Conservation (phyloP, 2,329 filamentous ascomycete species). For the Cercospora sesami region DNA sequence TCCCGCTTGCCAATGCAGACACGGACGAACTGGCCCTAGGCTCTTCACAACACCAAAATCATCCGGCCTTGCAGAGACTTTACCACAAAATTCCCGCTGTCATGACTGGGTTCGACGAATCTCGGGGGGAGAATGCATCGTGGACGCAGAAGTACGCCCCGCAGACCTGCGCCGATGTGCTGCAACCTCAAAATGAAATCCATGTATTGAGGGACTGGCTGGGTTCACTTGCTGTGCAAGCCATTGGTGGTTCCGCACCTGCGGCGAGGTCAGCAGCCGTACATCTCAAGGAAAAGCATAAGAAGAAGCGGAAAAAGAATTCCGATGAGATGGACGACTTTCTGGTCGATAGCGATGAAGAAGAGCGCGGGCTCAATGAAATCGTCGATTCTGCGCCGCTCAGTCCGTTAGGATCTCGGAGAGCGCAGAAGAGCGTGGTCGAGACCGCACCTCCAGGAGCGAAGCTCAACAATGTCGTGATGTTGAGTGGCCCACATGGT, state of each 20-base stretch:
- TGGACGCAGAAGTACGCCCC: conserved; percentile 91
- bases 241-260: conserved; percentile 65
- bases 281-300: conserved; percentile 38
- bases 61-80: conserved; percentile 62
- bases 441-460: conserved; percentile 37
- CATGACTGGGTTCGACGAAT: conserved; percentile 78
- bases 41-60: conserved; percentile 35
- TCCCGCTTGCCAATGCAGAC: conserved; percentile 9
- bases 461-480: conserved; percentile 70
- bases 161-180: conserved; percentile 63
- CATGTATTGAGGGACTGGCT: conserved; percentile 78
- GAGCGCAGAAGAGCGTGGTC: conserved; percentile 41
- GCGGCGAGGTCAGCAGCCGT: conserved; percentile 18
- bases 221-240: conserved; percentile 69
- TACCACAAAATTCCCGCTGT: conserved; percentile 61
- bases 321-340: conserved; percentile 75
- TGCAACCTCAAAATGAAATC: conserved; percentile 73
- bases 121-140: conserved; percentile 67
- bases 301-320: conserved; percentile 63
- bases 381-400: conserved; percentile 54
- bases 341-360: conserved; percentile 75
- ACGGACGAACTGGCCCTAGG: conserved; percentile 22
- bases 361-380: conserved; percentile 67
- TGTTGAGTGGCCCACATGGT: conserved; percentile 85
- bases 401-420: conserved; percentile 4